phyloP scores from a whole-genome alignment of 129 eudicot genomes.

The Oenanthe sinensis region DNA sequence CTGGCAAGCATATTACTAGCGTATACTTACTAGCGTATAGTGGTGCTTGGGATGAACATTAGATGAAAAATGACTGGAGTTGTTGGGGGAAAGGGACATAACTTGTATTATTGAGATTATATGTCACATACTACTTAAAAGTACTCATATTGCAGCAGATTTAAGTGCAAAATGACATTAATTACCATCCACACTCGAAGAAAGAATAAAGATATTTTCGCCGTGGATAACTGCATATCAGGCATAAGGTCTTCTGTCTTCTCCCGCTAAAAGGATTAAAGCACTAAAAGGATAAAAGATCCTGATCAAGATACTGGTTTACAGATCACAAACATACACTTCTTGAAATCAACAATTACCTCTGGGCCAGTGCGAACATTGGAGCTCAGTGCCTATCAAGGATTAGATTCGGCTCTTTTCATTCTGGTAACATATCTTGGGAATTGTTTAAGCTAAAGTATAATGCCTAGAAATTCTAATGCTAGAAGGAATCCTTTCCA shows the following conservation, averaged over 20 bases:
- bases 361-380: no score
- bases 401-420: no score
- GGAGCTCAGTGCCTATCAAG: no score
- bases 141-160: neutral
- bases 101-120: neutral
- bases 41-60: neutral
- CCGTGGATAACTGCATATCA: neutral
- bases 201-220: neutral
- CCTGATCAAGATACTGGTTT: neutral
- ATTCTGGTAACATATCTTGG: no score
- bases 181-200: neutral
- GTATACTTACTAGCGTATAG: neutral
- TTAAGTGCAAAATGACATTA: neutral
- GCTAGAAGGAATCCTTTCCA: no score
- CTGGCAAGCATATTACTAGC: neutral
- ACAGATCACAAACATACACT: neutral
- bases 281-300: neutral
- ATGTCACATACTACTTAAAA: neutral
- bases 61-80: neutral
- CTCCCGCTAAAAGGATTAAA: neutral
- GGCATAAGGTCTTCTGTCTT: neutral
- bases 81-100: neutral
- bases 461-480: no score
- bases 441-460: no score
- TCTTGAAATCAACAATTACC: neutral